Percentiles rank a stretch among this genome's conserved stretches.
These are phyloP conservation scores for Ustilago esculenta DNA, from an alignment of 1,284 basidiomycete genomes.

Conservation along the genomic window DNA sequence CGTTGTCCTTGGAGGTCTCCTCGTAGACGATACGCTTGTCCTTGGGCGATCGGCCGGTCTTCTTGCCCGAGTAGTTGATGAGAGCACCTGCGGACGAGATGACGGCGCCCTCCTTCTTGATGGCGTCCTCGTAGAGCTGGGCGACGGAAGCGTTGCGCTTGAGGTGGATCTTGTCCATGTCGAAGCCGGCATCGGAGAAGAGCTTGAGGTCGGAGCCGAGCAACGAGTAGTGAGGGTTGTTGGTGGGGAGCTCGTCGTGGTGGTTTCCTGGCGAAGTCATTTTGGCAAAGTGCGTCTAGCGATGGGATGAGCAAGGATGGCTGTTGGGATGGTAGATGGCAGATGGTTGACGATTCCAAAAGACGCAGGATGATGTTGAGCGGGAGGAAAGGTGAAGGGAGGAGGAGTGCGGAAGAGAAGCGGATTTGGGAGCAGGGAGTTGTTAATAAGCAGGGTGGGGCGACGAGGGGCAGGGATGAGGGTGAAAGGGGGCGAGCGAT, in stretches of 20 bases:
- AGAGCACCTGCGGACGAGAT: constrained; percentile 94
- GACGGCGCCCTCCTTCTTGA: constrained; percentile 96
- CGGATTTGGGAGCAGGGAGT: too few relatives aligned
- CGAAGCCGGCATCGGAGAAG: constrained; percentile 99
- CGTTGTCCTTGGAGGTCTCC: constrained; percentile 94
- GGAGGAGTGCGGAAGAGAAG: too few relatives aligned
- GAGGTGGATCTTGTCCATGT: constrained; percentile 75
- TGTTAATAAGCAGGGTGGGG: too few relatives aligned
- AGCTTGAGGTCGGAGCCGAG: constrained; percentile 83
- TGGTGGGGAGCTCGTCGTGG: constrained; percentile 62
- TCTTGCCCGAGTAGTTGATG: constrained; percentile 99
- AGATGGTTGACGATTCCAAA: too few relatives aligned
- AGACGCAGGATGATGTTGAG: too few relatives aligned
- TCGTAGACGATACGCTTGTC: constrained; percentile 99
- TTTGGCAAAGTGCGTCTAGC: constrained; percentile 13
- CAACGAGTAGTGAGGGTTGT: constrained; percentile 60
- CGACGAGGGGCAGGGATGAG: too few relatives aligned
- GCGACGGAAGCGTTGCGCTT: constrained; percentile 96
- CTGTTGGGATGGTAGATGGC: too few relatives aligned
- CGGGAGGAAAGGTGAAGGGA: not conserved
- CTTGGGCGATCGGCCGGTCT: constrained; percentile 97
- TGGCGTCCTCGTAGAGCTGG: constrained; percentile 96
- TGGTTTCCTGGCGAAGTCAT: constrained; percentile 67
- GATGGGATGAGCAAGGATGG: too few relatives aligned
- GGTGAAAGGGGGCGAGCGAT: too few relatives aligned